Conservation (phyloP, 2,329 filamentous ascomycete species). For the Catunica adiposa region DNA sequence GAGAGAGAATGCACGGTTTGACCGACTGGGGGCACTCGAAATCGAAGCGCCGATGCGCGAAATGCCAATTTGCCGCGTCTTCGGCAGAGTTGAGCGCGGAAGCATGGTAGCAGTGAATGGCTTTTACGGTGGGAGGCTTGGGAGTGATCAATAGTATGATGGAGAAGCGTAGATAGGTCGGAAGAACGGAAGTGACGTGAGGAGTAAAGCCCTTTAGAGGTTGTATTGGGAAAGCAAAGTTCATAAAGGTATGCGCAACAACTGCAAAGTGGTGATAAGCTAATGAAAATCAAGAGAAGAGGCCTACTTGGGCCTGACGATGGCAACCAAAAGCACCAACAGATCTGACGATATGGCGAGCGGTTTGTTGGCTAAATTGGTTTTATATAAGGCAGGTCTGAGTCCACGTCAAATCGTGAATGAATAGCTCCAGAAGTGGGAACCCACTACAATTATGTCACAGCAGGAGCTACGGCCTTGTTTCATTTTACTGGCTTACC, state of each 20-base stretch:
- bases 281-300: neutral
- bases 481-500: neutral
- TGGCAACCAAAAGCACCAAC: neutral
- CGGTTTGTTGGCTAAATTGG: neutral
- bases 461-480: neutral
- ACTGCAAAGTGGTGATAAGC: too few relatives aligned
- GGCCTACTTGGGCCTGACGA: neutral
- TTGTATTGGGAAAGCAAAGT: neutral
- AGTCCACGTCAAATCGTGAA: constrained; percentile 4
- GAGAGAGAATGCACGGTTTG: constrained; percentile 7
- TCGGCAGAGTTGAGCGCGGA: constrained; percentile 10
- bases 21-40: neutral
- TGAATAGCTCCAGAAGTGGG: neutral
- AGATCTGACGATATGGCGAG: neutral
- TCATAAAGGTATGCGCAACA: neutral
- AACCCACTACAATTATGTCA: neutral
- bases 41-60: constrained; percentile 6
- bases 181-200: too few relatives aligned
- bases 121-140: neutral
- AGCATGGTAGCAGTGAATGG: constrained; percentile 6
- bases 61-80: constrained; percentile 10
- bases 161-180: neutral
- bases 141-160: neutral
- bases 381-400: neutral
- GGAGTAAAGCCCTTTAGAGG: too few relatives aligned